Conservation (phyloP, 2,329 filamentous ascomycete genomes). For the Epichloe elymi region DNA sequence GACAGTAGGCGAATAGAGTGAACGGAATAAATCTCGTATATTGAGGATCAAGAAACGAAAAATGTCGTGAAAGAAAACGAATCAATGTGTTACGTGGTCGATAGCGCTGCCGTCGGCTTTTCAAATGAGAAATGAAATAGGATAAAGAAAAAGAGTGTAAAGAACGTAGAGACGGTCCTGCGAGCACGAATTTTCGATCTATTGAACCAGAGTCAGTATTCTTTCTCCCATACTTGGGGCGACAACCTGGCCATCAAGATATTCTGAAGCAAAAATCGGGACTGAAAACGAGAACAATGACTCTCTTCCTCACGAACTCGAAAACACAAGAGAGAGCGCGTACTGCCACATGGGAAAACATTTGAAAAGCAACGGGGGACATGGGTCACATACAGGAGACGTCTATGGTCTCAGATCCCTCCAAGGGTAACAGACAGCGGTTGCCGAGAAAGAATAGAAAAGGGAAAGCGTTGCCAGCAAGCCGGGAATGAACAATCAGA, state of each 20-base stretch:
- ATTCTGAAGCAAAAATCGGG: not conserved
- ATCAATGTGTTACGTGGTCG: not conserved
- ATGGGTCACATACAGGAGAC: constrained; percentile 4
- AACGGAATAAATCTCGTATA: not conserved
- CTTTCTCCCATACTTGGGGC: not conserved
- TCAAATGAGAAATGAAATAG: not conserved
- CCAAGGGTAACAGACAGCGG: not conserved
- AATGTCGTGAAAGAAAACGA: not conserved
- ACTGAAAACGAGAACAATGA: not conserved
- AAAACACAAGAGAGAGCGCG: not conserved
- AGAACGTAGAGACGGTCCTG: not conserved
- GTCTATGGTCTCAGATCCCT: constrained; percentile 1
- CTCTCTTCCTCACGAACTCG: not conserved
- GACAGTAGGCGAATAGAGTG: not conserved
- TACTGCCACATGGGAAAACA: not conserved
- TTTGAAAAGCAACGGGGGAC: not conserved
- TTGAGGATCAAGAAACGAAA: not conserved
- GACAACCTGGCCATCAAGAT: not conserved
- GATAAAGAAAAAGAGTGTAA: not conserved
- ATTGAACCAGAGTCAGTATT: not conserved
- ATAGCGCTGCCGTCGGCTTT: not conserved
- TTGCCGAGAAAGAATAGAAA: not conserved
- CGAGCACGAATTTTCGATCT: not conserved
- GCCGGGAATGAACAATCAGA: not conserved
- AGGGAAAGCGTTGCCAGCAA: constrained; percentile 1